Evolutionary conservation across 176 grass and related monocot genomes (phyloP).

Genomic region (Triticum urartu): DNA sequence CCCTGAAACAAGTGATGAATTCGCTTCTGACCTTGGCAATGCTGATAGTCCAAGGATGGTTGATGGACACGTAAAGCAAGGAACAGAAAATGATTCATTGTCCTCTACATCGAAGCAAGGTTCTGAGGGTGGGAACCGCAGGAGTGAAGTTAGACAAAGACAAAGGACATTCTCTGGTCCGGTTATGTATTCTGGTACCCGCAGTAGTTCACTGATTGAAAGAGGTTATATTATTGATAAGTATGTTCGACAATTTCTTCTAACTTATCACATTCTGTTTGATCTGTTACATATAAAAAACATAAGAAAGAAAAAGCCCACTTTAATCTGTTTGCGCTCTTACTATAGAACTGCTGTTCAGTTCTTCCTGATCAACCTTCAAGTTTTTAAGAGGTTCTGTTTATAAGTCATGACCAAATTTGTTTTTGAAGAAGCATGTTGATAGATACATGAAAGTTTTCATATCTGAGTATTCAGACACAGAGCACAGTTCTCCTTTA

Average conservation of each 20-base stretch:
- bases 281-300: slow-evolving; percentile 9
- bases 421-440: neutral
- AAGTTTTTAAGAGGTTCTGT: neutral
- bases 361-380: neutral
- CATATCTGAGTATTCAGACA: neutral
- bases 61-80: slow-evolving; percentile 29
- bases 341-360: neutral
- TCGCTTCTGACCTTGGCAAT: slow-evolving; percentile 17
- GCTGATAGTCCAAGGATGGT: slow-evolving; percentile 38
- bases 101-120: slow-evolving; percentile 58
- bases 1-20: neutral
- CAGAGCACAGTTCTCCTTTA: slow-evolving; percentile 1
- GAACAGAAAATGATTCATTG: slow-evolving; percentile 39
- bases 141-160: slow-evolving; percentile 43
- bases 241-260: slow-evolving; percentile 36
- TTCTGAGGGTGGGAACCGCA: slow-evolving; percentile 34
- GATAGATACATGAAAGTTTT: neutral
- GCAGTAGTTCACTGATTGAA: slow-evolving; percentile 41
- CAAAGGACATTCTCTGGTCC: slow-evolving; percentile 67
- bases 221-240: slow-evolving; percentile 47
- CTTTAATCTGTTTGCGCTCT: neutral
- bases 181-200: slow-evolving; percentile 39
- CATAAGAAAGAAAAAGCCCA: neutral
- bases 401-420: neutral
- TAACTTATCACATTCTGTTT: neutral